phyloP scores from a whole-genome alignment of 257 asterid species.

The Solanum sitiens region DNA sequence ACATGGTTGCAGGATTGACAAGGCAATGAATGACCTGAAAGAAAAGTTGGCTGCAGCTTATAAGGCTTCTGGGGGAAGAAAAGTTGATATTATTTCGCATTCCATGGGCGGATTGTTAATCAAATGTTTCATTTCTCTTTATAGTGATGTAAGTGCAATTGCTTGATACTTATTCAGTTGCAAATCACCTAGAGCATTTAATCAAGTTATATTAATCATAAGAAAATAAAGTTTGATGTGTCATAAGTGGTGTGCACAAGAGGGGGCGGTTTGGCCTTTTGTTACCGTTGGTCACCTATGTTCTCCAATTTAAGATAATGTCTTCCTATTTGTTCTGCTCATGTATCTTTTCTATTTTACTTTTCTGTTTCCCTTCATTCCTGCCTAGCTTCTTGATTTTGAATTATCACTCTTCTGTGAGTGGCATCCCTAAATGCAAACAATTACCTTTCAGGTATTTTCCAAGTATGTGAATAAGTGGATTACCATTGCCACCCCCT shows the following conservation, averaged over 20 bases:
- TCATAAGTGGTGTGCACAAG: background rate
- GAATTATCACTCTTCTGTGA: background rate
- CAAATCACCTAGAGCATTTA: background rate
- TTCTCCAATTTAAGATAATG: background rate
- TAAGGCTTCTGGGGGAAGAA: constrained; percentile 90
- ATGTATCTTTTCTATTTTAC: background rate
- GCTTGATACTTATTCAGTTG: background rate
- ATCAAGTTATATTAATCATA: background rate
- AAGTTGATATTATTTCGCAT: constrained; percentile 76
- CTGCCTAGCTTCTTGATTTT: background rate
- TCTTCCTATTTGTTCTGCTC: background rate
- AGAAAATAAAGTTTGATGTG: background rate
- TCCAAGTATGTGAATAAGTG: constrained; percentile 69
- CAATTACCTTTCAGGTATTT: constrained; percentile 42
- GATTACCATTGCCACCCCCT: constrained; percentile 77
- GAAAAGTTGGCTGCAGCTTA: constrained; percentile 62
- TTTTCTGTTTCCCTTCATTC: background rate
- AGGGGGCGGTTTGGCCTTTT: background rate
- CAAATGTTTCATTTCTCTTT: constrained; percentile 54
- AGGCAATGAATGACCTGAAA: constrained; percentile 57
- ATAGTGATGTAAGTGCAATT: constrained; percentile 50
- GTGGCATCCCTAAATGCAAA: background rate
- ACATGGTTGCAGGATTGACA: constrained; percentile 54
- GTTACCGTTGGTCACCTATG: background rate
- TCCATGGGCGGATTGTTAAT: constrained; percentile 92